Evolutionary conservation across 208 protist species (phyloP).

Genomic region (Trypanosoma lewisi): DNA sequence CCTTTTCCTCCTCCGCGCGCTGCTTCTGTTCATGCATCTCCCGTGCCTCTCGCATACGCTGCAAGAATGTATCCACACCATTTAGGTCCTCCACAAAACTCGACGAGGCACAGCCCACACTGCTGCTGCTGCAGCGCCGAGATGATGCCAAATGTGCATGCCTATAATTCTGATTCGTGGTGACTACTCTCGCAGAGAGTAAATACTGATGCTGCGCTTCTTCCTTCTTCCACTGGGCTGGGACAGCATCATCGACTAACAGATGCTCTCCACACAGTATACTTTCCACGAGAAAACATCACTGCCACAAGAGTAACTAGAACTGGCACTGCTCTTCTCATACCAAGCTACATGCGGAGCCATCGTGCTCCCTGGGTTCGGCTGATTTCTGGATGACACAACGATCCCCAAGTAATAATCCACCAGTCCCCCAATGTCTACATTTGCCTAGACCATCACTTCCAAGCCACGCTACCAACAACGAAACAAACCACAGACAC

Average conservation of each 20-base stretch:
- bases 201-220: not conserved
- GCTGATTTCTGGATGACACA: not conserved
- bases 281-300: conserved; percentile 6
- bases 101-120: conserved; percentile 7
- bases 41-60: conserved; percentile 38
- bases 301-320: not conserved
- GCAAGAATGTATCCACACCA: conserved; percentile 45
- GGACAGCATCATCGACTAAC: not conserved
- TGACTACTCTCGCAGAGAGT: not conserved
- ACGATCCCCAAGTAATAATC: conserved; percentile 14
- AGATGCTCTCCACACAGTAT: conserved; percentile 1
- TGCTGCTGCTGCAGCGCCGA: not conserved
- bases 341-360: not conserved
- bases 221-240: not conserved
- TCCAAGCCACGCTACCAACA: not conserved
- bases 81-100: not conserved
- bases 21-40: conserved; percentile 23
- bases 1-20: conserved; percentile 39
- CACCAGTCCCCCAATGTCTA: conserved; percentile 17
- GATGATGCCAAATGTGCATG: not conserved
- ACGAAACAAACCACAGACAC: not conserved
- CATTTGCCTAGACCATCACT: not conserved
- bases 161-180: not conserved
- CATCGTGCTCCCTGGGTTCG: not conserved
- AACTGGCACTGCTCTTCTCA: not conserved